Base-by-base conservation (phyloP, 495 filamentous ascomycete species). In the Tuber microsphaerosporum region DNA sequence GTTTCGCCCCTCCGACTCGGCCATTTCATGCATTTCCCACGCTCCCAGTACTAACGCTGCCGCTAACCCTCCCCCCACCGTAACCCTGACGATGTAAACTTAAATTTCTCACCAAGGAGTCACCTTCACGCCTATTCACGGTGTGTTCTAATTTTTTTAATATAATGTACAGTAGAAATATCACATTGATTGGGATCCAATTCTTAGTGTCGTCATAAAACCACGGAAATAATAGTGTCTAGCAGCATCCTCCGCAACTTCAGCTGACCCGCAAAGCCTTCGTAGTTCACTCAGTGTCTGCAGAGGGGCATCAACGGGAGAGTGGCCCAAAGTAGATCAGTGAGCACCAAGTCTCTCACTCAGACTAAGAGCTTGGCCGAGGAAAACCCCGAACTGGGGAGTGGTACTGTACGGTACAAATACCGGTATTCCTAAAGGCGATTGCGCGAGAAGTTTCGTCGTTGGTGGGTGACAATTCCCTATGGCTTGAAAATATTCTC, bases 261-360 rank as follows among this genome's bases (percentile, higher is more conserved):
- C 26, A 44, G 86, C 80, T 91, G 91, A 6, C 91, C 91, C 4
- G 85, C 78, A 51, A 92, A 75, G 34, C 76, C 26, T 70, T 80
- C 34, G 39, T 81, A 71, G 72, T 79, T 79, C 14, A 75, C 19
- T 10, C 82, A 80, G 34, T 83, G 71, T 14, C n/a, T n/a, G n/a
- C 82, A 79, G 22, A 83, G 48, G 26, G 79, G 82, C 26, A 84
- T 84, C 83, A 56, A 76, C 77, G 69, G 74, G 81, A 22, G 77
- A 82, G 48, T 84, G 83, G 19, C 83, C 83, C n/a, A 71, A 61
- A 12, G 34, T 84, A 16, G 79, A 69, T 80, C 83, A 83, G 69
- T 81, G 78, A 31, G 79, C 74, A 9, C 82, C 74, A 10, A 83
- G 76, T 19, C 80, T 73, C 44, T 75, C 75, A 37, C 34, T 37